A percentile compares a stretch with the other conserved stretches of the same genome.
These are phyloP conservation scores for Penicillium sp. DNA, from an alignment of 2,329 filamentous ascomycete genomes.

Conservation along the genomic window DNA sequence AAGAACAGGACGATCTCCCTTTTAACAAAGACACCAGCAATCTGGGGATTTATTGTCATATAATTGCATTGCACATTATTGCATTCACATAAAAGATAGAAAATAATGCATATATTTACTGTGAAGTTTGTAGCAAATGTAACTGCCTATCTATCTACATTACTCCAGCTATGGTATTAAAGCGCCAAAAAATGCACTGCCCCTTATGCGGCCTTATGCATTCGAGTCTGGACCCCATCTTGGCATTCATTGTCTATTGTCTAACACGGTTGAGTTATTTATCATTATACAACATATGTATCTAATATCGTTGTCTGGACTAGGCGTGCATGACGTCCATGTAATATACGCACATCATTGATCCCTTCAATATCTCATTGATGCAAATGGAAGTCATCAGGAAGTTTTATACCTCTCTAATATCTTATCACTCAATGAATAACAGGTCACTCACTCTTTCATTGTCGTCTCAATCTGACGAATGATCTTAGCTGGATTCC, in stretches of 20 bases:
- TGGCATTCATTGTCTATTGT: background rate
- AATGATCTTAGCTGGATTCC: constrained; percentile 42
- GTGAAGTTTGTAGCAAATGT: background rate
- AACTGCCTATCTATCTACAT: background rate
- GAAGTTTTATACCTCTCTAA: background rate
- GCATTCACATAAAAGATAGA: background rate
- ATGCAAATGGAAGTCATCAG: background rate
- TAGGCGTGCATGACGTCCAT: constrained; percentile 11
- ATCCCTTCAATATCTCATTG: background rate
- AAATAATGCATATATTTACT: background rate
- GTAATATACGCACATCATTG: background rate
- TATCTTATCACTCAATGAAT: background rate
- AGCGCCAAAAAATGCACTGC: background rate
- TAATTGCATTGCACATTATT: background rate
- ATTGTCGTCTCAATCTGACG: constrained; percentile 40
- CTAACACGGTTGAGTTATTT: background rate
- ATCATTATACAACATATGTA: background rate
- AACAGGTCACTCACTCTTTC: constrained; percentile 13
- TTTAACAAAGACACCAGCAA: background rate
- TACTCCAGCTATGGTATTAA: background rate
- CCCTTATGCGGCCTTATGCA: constrained; percentile 1
- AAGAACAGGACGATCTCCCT: constrained; percentile 2
- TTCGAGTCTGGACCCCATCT: background rate
- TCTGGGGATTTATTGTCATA: background rate
- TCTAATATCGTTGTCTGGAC: constrained; percentile 8